Evolutionary conservation across 306 rosid genomes (phyloP).

Genomic region (Trichosanthes cucumerina): DNA sequence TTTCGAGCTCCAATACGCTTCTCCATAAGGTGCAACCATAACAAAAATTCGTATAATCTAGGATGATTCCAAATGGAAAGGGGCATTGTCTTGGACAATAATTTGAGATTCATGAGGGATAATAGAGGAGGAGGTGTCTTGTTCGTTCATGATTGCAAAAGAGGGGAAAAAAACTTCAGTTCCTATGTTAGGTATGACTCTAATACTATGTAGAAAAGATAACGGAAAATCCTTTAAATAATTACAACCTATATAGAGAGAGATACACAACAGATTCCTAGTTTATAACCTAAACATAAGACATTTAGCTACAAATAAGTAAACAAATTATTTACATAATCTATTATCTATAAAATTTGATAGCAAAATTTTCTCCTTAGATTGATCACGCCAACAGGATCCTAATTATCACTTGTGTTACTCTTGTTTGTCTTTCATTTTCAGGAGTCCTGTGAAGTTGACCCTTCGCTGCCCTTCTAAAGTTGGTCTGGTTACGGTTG

Average conservation of each 20-base stretch:
- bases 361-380: too few species aligned
- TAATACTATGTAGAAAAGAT: background rate
- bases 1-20: conserved; percentile 1
- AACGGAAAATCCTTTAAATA: too few species aligned
- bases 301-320: too few species aligned
- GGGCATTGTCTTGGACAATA: background rate
- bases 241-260: too few species aligned
- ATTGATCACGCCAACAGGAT: background rate
- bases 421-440: background rate
- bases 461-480: background rate
- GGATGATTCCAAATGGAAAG: background rate
- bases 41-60: background rate
- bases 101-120: background rate
- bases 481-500: background rate
- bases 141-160: too few species aligned
- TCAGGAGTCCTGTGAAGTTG: conserved; percentile 1
- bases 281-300: too few species aligned
- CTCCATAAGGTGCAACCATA: conserved; percentile 5
- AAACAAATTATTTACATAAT: too few species aligned
- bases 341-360: too few species aligned
- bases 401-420: background rate
- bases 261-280: too few species aligned
- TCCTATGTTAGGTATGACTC: too few species aligned
- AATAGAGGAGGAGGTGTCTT: background rate
- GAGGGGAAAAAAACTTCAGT: too few species aligned